Percentiles rank a stretch among this genome's conserved stretches.
These are phyloP conservation scores for Lecanicillium sp. DNA, from an alignment of 2,329 filamentous ascomycete genomes.

Conservation along the genomic window DNA sequence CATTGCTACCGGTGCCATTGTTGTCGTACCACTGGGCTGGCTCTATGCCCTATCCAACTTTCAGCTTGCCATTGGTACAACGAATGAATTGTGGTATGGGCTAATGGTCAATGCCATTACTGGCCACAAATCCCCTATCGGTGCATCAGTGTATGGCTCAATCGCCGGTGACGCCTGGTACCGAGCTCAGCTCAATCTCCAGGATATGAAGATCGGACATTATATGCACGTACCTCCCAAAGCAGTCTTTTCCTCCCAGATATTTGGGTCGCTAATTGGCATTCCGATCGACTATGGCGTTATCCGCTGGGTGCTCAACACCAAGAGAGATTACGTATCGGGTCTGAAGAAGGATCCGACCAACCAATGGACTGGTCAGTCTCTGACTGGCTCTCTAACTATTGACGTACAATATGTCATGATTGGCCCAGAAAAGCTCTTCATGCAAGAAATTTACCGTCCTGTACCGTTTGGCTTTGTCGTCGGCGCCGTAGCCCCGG, in stretches of 20 bases:
- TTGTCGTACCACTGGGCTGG: conserved; percentile 50
- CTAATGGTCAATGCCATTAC: conserved; percentile 46
- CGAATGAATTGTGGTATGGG: conserved; percentile 52
- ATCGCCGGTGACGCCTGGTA: conserved; percentile 57
- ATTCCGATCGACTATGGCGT: conserved; percentile 54
- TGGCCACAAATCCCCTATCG: conserved; percentile 46
- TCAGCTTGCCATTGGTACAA: conserved; percentile 43
- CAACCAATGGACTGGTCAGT: conserved; percentile 54
- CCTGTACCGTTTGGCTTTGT: conserved; percentile 46
- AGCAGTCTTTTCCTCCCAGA: conserved; percentile 51
- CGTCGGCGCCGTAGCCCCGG: conserved; percentile 35
- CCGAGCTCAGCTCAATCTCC: conserved; percentile 46
- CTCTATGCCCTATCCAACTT: conserved; percentile 52
- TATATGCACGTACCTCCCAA: conserved; percentile 55
- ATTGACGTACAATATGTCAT: conserved; percentile 53
- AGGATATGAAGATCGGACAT: conserved; percentile 57
- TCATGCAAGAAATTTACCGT: conserved; percentile 36
- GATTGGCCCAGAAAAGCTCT: conserved; percentile 41
- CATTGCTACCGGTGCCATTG: conserved; percentile 42
- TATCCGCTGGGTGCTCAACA: conserved; percentile 49
- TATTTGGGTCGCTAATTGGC: conserved; percentile 50
- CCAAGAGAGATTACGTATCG: conserved; percentile 46
- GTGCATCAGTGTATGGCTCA: conserved; percentile 47
- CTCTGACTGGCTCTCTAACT: conserved; percentile 40
- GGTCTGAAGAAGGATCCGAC: conserved; percentile 43